A percentile compares a stretch with the other conserved stretches of the same genome.
These are phyloP conservation scores for Mycena galericulata DNA, from an alignment of 768 basidiomycete genomes.

Conservation along the genomic window DNA sequence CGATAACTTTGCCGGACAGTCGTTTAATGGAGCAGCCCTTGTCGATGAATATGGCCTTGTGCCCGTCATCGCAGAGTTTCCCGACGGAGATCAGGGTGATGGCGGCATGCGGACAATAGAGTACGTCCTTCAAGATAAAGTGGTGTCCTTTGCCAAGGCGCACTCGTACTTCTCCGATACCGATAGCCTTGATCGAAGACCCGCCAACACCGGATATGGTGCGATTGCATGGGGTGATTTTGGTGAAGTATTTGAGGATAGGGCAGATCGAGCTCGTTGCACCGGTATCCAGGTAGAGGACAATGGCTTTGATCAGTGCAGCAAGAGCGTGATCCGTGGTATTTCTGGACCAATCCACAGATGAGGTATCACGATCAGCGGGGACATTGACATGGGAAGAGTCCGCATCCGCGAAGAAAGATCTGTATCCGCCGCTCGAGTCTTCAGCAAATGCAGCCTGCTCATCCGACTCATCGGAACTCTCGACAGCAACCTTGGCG, in stretches of 20 bases:
- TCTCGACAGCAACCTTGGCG: not conserved
- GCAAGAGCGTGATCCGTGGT: not conserved
- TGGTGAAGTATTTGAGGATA: not conserved
- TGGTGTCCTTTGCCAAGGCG: not conserved
- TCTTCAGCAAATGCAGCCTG: not conserved
- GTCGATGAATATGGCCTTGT: not conserved
- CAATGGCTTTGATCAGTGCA: not conserved
- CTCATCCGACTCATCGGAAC: not conserved
- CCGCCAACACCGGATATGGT: not conserved
- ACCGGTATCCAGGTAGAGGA: not conserved
- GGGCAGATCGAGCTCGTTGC: not conserved
- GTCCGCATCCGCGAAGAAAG: not conserved
- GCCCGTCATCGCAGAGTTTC: constrained; percentile 2
- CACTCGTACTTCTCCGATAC: not conserved
- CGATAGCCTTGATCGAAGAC: not conserved
- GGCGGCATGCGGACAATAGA: too few species aligned
- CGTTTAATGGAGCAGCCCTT: not conserved
- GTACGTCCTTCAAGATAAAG: not conserved
- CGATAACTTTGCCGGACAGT: not conserved
- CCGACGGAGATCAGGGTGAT: too few species aligned
- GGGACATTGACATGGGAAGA: too few species aligned
- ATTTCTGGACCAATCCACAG: not conserved
- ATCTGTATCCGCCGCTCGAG: not conserved
- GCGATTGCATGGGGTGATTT: not conserved
- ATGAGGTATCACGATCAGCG: not conserved